Evolutionary conservation across 768 basidiomycete species (phyloP).

Genomic region (Russula foetens): DNA sequence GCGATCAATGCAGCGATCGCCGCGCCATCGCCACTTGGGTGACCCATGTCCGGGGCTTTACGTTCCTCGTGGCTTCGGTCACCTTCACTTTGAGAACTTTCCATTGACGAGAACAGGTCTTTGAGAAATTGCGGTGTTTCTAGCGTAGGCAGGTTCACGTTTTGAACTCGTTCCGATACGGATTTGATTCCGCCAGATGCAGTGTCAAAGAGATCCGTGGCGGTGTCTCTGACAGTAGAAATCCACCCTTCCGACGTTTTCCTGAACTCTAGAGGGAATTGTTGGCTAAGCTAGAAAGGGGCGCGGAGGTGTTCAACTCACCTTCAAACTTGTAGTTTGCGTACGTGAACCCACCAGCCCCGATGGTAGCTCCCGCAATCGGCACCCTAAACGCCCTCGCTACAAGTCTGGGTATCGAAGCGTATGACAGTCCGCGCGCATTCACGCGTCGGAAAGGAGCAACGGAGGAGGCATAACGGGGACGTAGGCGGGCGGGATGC

Average conservation of each 20-base stretch:
- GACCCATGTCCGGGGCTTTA: conserved; percentile 33
- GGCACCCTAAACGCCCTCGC: conserved; percentile 84
- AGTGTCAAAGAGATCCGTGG: conserved; percentile 60
- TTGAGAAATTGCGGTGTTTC: conserved; percentile 62
- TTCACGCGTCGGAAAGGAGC: conserved; percentile 55
- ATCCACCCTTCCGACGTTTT: conserved; percentile 64
- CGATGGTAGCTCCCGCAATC: conserved; percentile 80
- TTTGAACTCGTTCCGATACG: conserved; percentile 49
- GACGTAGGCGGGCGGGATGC: conserved; percentile 37
- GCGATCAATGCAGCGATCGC: conserved; percentile 69
- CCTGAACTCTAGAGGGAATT: conserved; percentile 47
- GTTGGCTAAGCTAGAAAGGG: background rate
- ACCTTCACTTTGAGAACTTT: conserved; percentile 20
- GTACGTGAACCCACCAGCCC: conserved; percentile 87
- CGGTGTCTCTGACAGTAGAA: conserved; percentile 54
- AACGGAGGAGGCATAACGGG: conserved; percentile 38
- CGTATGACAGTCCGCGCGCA: conserved; percentile 72
- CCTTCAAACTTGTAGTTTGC: conserved; percentile 97
- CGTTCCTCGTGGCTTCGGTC: conserved; percentile 30
- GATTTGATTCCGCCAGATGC: conserved; percentile 63
- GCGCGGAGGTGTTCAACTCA: conserved; percentile 30
- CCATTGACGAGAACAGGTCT: conserved; percentile 39
- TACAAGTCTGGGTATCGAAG: conserved; percentile 83
- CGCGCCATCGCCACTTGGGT: conserved; percentile 45
- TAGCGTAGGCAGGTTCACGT: conserved; percentile 48